Evolutionary conservation across 768 basidiomycete genomes (phyloP).

Genomic region (Daedaleopsis nitida): DNA sequence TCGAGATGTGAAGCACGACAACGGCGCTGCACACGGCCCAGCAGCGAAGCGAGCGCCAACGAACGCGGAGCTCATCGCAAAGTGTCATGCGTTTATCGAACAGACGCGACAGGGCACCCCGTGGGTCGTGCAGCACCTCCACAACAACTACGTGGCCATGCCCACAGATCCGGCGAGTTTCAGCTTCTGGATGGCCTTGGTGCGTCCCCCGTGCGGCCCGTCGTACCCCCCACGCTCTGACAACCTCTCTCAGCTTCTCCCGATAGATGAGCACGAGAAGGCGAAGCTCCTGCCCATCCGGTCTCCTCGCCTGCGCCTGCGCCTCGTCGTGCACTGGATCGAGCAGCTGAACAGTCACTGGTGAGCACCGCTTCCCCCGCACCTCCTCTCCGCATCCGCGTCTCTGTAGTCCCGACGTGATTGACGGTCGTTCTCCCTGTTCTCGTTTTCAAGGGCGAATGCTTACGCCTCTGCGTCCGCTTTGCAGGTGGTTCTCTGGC

Average conservation of each 20-base stretch:
- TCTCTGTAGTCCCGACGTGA: slow-evolving; percentile 12
- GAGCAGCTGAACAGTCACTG: slow-evolving; percentile 68
- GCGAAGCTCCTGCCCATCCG: slow-evolving; percentile 83
- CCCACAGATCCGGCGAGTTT: slow-evolving; percentile 73
- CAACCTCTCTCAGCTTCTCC: slow-evolving; percentile 52
- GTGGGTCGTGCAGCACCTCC: slow-evolving; percentile 89
- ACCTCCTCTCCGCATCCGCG: background rate
- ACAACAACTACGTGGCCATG: slow-evolving; percentile 76
- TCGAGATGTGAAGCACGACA: background rate
- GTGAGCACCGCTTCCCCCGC: slow-evolving; percentile 36
- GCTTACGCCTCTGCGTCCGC: slow-evolving; percentile 25
- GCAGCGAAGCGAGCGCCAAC: slow-evolving; percentile 19
- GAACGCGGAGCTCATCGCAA: slow-evolving; percentile 44
- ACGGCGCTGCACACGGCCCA: background rate
- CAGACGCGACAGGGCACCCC: slow-evolving; percentile 75
- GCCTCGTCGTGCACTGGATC: slow-evolving; percentile 93
- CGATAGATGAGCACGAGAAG: slow-evolving; percentile 90
- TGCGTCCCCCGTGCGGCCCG: slow-evolving; percentile 30
- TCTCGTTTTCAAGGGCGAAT: slow-evolving; percentile 23
- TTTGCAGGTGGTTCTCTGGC: slow-evolving; percentile 72
- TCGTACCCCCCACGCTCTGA: background rate
- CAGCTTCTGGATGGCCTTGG: slow-evolving; percentile 87
- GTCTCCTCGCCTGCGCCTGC: slow-evolving; percentile 73
- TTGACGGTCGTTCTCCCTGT: slow-evolving; percentile 4
- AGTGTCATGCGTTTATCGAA: slow-evolving; percentile 62